A percentile compares a stretch with the other conserved stretches of the same genome.
Evolutionary conservation across 1,284 basidiomycete species (phyloP).

Genomic region (Ganoderma sinense): DNA sequence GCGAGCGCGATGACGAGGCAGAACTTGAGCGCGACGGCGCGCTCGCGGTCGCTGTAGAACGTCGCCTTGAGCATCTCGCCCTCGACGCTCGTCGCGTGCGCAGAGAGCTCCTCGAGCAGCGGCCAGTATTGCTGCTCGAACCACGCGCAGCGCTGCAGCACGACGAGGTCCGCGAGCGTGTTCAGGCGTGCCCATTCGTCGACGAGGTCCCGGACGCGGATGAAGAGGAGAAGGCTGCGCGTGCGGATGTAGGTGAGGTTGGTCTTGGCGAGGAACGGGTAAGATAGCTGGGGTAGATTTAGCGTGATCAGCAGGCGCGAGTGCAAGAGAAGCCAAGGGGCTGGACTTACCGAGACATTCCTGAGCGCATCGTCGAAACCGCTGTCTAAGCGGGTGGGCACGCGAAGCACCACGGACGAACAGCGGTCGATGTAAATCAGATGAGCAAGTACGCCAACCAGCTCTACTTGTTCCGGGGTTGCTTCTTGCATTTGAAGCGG

Average conservation of each 20-base stretch:
- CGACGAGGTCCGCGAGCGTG: slow-evolving; percentile 13
- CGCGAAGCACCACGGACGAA: slow-evolving; percentile 32
- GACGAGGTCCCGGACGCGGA: slow-evolving; percentile 18
- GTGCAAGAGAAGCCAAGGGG: neutral
- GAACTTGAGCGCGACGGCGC: slow-evolving; percentile 34
- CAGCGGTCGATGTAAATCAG: slow-evolving; percentile 38
- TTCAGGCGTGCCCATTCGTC: slow-evolving; percentile 24
- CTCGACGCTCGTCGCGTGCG: slow-evolving; percentile 30
- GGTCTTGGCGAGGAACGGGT: slow-evolving; percentile 30
- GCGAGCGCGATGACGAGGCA: slow-evolving; percentile 33
- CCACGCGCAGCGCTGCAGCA: slow-evolving; percentile 30
- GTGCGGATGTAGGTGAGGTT: slow-evolving; percentile 34
- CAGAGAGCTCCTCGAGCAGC: slow-evolving; percentile 33
- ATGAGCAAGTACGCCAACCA: slow-evolving; percentile 35
- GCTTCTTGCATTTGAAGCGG: slow-evolving; percentile 23
- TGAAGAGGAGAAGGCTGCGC: slow-evolving; percentile 25
- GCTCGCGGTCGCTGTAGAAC: slow-evolving; percentile 29
- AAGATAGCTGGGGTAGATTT: slow-evolving; percentile 22
- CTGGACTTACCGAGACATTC: slow-evolving; percentile 28
- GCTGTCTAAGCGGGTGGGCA: slow-evolving; percentile 25
- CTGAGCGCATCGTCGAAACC: slow-evolving; percentile 33
- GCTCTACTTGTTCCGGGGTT: slow-evolving; percentile 30
- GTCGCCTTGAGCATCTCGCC: slow-evolving; percentile 35
- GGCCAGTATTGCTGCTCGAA: slow-evolving; percentile 37
- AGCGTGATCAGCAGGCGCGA: neutral